Base-by-base conservation (phyloP, 2,329 filamentous ascomycete species). In the Aphanoascus verrucosus region DNA sequence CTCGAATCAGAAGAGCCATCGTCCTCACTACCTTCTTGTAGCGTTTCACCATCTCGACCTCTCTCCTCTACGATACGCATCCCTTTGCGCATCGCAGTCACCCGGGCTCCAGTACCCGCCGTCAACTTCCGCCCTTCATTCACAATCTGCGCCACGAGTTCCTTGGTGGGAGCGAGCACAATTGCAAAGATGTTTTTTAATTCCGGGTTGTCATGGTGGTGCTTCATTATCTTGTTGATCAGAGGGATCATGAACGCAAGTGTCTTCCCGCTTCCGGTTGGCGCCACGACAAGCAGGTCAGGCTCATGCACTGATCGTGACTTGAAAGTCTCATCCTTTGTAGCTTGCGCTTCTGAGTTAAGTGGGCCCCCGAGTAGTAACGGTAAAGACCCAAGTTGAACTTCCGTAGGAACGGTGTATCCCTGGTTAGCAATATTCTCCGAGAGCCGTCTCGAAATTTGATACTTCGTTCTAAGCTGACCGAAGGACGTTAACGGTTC, bases 211-310 rank as follows among this genome's bases (percentile, higher is more conserved):
- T 78, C 71, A 55, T 69, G 69, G 50, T 72, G 71, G 43, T 69
- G 64, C 48, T 77, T 75, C 60, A 87, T 74, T 41, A 94, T 82
- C 44, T 80, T 78, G 64, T 94, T 85, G 61, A 98, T 82, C 2
- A 89, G 78, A 0, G 91, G 90, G 41, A 98, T 86, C 62, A 97
- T 70, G 63, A 96, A 98, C 15, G 89, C 88, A 58, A 98, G 74
- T 0, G 93, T 98, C 75, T 98, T 98, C 43, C 93, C 93, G 67
- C 91, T 97, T 20, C 93, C 93, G 0, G 93, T 98, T 1, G 93
- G 93, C 2, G 93, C 93, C 42, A 97, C 83, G 0, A 88, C 87
- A 58, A 98, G 70, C 38, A 98, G 81, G 72, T 98, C 84, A 3
- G 91, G 74, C 11, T 74, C 72, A 19, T 61, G 54, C 15, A 50